Conservation (phyloP, 2,329 filamentous ascomycete species). For the Fusarium domesticum region DNA sequence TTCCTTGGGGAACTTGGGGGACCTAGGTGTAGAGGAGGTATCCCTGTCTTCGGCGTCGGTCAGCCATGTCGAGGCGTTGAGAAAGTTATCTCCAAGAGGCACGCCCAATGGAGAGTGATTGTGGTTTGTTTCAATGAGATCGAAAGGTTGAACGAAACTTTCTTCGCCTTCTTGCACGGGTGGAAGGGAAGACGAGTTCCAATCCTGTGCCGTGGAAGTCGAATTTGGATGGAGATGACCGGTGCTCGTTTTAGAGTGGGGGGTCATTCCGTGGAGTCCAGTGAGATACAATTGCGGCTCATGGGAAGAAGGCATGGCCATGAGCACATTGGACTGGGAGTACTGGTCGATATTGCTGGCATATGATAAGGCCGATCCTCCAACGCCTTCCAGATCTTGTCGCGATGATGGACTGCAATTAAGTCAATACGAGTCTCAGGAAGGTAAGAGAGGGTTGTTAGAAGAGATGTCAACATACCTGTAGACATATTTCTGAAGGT, state of each 20-base stretch:
- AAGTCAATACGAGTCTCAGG: neutral
- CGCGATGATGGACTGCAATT: slow-evolving; percentile 10
- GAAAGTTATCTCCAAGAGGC: neutral
- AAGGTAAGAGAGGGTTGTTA: neutral
- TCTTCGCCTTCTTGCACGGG: slow-evolving; percentile 19
- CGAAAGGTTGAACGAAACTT: slow-evolving; percentile 13
- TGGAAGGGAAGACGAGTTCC: slow-evolving; percentile 12
- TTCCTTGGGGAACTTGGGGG: neutral
- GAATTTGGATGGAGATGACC: slow-evolving; percentile 8
- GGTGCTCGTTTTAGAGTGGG: slow-evolving; percentile 3
- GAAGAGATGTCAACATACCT: slow-evolving; percentile 11
- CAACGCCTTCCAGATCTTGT: slow-evolving; percentile 28
- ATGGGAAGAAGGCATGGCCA: slow-evolving; percentile 4
- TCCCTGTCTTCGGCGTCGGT: neutral
- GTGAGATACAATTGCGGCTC: neutral
- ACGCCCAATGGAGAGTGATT: neutral
- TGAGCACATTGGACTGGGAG: slow-evolving; percentile 10
- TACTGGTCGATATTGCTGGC: neutral
- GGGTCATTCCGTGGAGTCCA: slow-evolving; percentile 8
- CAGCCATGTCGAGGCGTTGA: slow-evolving; percentile 1
- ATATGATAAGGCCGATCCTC: slow-evolving; percentile 28
- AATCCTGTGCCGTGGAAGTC: slow-evolving; percentile 11
- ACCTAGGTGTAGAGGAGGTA: neutral
- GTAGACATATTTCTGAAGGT: slow-evolving; percentile 37
- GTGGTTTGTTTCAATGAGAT: slow-evolving; percentile 7